Base-by-base conservation (phyloP, 2,329 filamentous ascomycete genomes). In the Aspergillus awamori region DNA sequence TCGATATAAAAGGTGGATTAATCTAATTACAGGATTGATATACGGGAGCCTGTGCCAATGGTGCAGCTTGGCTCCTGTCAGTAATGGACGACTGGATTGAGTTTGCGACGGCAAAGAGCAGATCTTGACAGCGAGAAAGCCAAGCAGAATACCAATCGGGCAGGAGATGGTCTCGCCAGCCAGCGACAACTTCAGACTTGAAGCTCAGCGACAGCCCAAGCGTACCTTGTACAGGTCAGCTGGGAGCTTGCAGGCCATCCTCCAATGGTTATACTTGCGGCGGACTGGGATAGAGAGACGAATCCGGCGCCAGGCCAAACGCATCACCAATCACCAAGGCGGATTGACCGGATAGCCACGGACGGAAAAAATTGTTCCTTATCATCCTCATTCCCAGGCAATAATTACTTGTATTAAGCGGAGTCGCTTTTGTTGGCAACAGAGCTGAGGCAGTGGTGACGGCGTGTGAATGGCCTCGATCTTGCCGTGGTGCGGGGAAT, bases 391-490 rank as follows among this genome's bases (percentile, higher is more conserved):
- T 30, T 26, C 53, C 39, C 39, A 20, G 39, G 8, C 39, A 47
- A 36, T 56, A 56, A 45, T 56, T 28, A 41, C 24, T 43, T 11
- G n/a, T 47, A 24, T 47, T 56, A 56, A 36, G 53, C 53, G 53
- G 53, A 56, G 39, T 28, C 39, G 53, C 33, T 47, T n/a, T 56
- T 22, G 17, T 24, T 26, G 24, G 17, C 20, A 41, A 26, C 30
- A 26, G 53, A 47, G 53, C 53, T 47, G 53, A 13, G n/a, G 26
- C 39, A 28, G 24, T 30, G 39, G 24, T 43, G 43, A 33, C 26
- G 41, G 24, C 13, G 53, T 56, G 45, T 28, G 39, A 47, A n/a
- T 20, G 38, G 24, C 20, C 41, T 30, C 38, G 30, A 33, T 11
- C 11, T 28, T 41, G 39, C 28, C 15, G 39, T 45, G 36, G 24